Base-by-base conservation (phyloP, 1,284 basidiomycete genomes). In the Sanghuangporus baumii region DNA sequence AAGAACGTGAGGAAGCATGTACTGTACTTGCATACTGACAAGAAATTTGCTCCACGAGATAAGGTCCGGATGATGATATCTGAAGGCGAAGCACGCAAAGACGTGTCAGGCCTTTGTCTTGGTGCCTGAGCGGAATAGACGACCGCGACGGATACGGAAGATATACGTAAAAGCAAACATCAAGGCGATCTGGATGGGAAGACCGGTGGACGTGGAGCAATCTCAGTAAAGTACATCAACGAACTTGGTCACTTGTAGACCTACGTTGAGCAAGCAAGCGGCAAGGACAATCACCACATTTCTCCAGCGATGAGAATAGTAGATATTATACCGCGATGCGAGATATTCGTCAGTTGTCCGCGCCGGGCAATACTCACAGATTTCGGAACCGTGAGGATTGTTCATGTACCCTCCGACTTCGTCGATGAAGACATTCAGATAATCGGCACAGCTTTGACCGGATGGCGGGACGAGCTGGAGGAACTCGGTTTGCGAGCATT, bases 351-450 rank as follows among this genome's bases (percentile, higher is more conserved):
- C 62, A n/a, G 62, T 60, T 23, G 62, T 64, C 31, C 58, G 54
- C n/a, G 59, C 59, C 16, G 65, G 50, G 67, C 76, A 79, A 70
- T 76, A 79, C 57, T 73, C 64, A 70, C 79, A 80, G 20, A 67
- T 66, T 1, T 67, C 41, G 3, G 71, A 76, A 0, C 74, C 75
- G 14, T 68, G 59, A 1, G 84, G 79, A 74, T 93, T 87, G 57
- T 79, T 74, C 47, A 94, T 67, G 72, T 91, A 91, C 0, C 89
- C 92, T 3, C 85, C 87, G 26, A 76, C 74, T 18, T 70, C 68
- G 0, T 71, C 61, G 43, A 89, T 84, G 69, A 81, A 93, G 1
- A 75, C 67, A n/a, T 75, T 72, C 59, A 90, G 78, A 72, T 82
- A 93, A 12, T 80, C 65, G 2, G 69, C 69, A 68, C 91, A 94